Conservation (phyloP, 2,329 filamentous ascomycete genomes). For the Stemphylium vesicarium region DNA sequence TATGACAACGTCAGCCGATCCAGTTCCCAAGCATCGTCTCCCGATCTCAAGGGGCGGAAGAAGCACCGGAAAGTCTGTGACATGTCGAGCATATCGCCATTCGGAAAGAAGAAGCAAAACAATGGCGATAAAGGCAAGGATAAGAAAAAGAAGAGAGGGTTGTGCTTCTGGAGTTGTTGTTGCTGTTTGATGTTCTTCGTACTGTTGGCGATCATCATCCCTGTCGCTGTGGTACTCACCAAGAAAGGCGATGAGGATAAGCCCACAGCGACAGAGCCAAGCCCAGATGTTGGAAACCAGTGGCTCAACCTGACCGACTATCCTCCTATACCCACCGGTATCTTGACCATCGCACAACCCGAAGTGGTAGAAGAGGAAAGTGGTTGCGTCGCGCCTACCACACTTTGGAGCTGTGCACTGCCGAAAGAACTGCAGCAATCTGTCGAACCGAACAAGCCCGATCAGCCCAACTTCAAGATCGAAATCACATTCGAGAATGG, state of each 20-base stretch:
- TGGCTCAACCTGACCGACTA: conserved; percentile 89
- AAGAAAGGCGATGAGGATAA: conserved; percentile 49
- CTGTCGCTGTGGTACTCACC: conserved; percentile 45
- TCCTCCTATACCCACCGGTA: conserved; percentile 83
- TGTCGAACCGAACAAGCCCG: conserved; percentile 66
- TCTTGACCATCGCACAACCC: conserved; percentile 78
- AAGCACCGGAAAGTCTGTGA: conserved; percentile 41
- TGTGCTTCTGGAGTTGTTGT: conserved; percentile 45
- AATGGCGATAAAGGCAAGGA: conserved; percentile 31
- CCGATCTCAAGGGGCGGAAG: conserved; percentile 36
- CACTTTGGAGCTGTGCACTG: conserved; percentile 84
- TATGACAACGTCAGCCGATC: conserved; percentile 35
- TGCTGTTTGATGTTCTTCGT: conserved; percentile 44
- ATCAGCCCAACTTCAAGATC: conserved; percentile 79
- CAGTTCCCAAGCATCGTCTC: conserved; percentile 29
- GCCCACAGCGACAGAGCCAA: conserved; percentile 23
- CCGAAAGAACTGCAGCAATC: conserved; percentile 77
- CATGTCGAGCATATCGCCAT: conserved; percentile 32
- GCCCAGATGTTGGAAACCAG: conserved; percentile 20
- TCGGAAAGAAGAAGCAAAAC: conserved; percentile 26
- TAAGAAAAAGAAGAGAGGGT: conserved; percentile 39
- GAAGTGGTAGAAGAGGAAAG: conserved; percentile 68
- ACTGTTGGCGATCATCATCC: conserved; percentile 50
- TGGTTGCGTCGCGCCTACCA: conserved; percentile 73
- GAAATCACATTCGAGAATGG: conserved; percentile 70